Evolutionary conservation across 148 eudicot genomes (phyloP), one percentile per base, ranked within the genome.

Genomic region (Diospyros lotus): DNA sequence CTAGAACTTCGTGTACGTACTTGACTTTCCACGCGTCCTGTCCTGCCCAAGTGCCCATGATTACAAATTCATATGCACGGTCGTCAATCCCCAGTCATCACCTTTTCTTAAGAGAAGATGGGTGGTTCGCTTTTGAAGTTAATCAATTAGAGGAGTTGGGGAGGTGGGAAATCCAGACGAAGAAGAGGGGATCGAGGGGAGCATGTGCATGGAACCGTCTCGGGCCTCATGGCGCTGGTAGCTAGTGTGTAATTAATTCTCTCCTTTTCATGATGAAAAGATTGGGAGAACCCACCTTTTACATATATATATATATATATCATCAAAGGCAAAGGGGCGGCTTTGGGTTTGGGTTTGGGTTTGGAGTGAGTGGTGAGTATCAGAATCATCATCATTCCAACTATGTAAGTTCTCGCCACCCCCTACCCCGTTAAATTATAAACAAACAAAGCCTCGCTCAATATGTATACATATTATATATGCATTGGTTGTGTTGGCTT

Each of bases 211-310:
- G 59, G 48, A 74, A 66, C 69, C 79, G 71, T 28, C 28, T 28
- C 28, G 28, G 28, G 28, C 28, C 28, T 28, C 28, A 28, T 28
- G 28, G 28, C 28, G 28, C 28, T 28, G 28, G 28, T 28, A 28
- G 28, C 0, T 77, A 63, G 77, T 60, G 68, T 58, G 43, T 41
- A 66, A 40, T 55, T 45, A 43, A 52, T 48, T 73, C 78, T 68
- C 84, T 68, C 58, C 84, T 76, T 80, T 80, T 66, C 43, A 80
- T 75, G 79, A 80, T 75, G 79, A 66, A 76, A 54, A 6, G 66
- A 52, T 68, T 54, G 64, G 17, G 58, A 58, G 68, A 55, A 28
- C 28, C 28, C 28, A 28, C 28, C 28, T 28, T 28, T 28, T 28
- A 28, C 28, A 28, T 28, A 28, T 28, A 28, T 28, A 28, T 28